Percentiles rank a stretch among this genome's conserved stretches.
Evolutionary conservation across 2,329 filamentous ascomycete genomes (phyloP).

Genomic region (Tolypocladium ovalisporum): DNA sequence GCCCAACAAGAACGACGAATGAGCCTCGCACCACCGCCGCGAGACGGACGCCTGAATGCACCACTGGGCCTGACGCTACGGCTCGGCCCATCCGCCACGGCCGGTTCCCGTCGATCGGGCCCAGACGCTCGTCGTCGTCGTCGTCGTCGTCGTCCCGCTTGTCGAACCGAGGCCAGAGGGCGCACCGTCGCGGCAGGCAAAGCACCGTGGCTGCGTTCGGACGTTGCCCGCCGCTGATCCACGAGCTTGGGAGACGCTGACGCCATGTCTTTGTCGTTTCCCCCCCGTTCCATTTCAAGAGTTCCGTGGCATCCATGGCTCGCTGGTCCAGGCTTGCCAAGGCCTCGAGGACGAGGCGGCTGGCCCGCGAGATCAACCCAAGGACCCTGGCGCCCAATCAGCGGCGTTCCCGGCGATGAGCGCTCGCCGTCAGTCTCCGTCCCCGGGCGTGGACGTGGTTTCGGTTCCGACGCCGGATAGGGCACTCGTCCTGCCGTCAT

Average conservation of each 20-base stretch:
- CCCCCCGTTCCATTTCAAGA: neutral
- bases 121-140: too few species aligned
- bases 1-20: neutral
- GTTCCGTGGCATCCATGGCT: neutral
- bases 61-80: neutral
- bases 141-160: neutral
- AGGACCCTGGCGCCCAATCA: conserved; percentile 14
- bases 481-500: neutral
- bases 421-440: conserved; percentile 9
- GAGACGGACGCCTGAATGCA: neutral
- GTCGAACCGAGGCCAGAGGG: neutral
- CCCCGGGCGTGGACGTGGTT: conserved; percentile 17
- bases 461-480: conserved; percentile 8
- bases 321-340: neutral
- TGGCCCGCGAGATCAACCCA: neutral
- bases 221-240: neutral
- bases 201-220: neutral
- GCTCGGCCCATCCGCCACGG: neutral
- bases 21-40: neutral
- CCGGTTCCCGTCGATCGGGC: neutral
- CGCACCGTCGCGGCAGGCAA: neutral
- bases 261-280: neutral
- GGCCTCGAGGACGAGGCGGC: neutral
- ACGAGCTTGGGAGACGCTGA: neutral
- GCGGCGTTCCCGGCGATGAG: conserved; percentile 12